Conservation (phyloP, 768 basidiomycete species). For the Lactarius vividus region DNA sequence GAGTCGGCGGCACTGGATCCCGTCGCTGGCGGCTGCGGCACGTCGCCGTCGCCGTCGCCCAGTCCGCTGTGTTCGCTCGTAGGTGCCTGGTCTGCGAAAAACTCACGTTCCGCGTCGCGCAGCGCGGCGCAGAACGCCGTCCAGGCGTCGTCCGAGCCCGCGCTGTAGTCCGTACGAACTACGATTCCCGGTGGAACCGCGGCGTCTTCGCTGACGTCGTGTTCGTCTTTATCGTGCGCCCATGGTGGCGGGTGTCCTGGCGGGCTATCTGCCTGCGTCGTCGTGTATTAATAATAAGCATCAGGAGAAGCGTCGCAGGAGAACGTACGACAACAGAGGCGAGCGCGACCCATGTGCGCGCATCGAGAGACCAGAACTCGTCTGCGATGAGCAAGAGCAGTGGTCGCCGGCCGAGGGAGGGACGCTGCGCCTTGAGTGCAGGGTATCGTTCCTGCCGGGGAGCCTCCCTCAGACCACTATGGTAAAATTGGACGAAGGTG, state of each 20-base stretch:
- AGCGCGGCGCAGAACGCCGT: slow-evolving; percentile 48
- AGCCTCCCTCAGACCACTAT: not conserved
- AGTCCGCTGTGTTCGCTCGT: slow-evolving; percentile 15
- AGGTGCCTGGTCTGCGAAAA: slow-evolving; percentile 33
- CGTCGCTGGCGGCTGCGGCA: no score
- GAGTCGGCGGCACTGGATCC: not conserved
- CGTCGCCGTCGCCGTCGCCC: slow-evolving; percentile 23
- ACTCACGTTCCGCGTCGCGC: slow-evolving; percentile 55
- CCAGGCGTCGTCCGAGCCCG: slow-evolving; percentile 60
- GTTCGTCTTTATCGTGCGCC: slow-evolving; percentile 58
- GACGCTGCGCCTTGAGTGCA: not conserved
- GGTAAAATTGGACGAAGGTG: not conserved
- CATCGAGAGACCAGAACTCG: slow-evolving; percentile 22
- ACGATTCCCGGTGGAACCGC: slow-evolving; percentile 57
- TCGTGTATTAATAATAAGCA: no score
- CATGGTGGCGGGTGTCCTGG: slow-evolving; percentile 23
- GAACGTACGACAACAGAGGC: not conserved
- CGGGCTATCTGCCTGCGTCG: not conserved
- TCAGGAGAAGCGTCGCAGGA: not conserved
- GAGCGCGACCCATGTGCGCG: slow-evolving; percentile 12
- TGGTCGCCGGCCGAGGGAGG: slow-evolving; percentile 3
- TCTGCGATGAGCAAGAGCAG: slow-evolving; percentile 12
- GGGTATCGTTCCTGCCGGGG: slow-evolving; percentile 17
- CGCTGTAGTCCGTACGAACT: slow-evolving; percentile 69
- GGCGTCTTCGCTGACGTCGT: slow-evolving; percentile 41